Base-by-base conservation (phyloP, 768 basidiomycete genomes). In the Leccinellum albellum region DNA sequence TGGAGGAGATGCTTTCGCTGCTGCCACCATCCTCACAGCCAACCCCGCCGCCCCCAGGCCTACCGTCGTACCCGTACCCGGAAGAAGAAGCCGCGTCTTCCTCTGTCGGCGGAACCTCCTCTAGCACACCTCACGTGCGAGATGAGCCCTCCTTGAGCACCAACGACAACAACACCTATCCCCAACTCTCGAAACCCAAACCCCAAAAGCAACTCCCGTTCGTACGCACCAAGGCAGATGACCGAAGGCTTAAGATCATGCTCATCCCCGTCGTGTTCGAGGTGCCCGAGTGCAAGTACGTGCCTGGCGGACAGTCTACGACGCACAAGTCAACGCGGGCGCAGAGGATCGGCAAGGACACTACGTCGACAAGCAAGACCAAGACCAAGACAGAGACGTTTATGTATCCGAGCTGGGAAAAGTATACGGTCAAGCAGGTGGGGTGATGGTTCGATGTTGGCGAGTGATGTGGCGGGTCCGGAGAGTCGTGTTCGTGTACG, bases 381-480 rank as follows among this genome's bases (percentile, higher is more conserved):
- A 73, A 62, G 55, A 67, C 64, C 35, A 70, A 71, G 66, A 72
- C 73, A 17, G 82, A 80, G 69, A 78, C 79, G 56, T 75, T 81
- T 32, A 61, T 75, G 17, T 84, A 81, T 66, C 85, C 86, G 28
- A 81, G 77, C 52, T 88, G 86, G 86, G 85, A 88, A 67, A 74
- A 82, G 57, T 87, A 88, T 67, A 66, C 78, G 40, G 77, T 87
- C 37, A 78, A 77, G 61, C 74, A 69, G 33, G 69, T 68, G 1
- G 62, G 52, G n/a, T 68, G 54, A 64, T 14, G 13, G 2, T 15
- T 37, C 7, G 4, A 4, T 37, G 35, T 37, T 14, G 35, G 15
- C 35, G 35, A 3, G 12, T 17, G 35, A 6, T n/a, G 14, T 37
- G 35, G 35, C 35, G 15, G 29, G 1, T 29, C 28, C 13, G 35